These are phyloP conservation scores for Lipomyces lipofer DNA, from an alignment of 805 yeast genomes.

Conservation along the genomic window DNA sequence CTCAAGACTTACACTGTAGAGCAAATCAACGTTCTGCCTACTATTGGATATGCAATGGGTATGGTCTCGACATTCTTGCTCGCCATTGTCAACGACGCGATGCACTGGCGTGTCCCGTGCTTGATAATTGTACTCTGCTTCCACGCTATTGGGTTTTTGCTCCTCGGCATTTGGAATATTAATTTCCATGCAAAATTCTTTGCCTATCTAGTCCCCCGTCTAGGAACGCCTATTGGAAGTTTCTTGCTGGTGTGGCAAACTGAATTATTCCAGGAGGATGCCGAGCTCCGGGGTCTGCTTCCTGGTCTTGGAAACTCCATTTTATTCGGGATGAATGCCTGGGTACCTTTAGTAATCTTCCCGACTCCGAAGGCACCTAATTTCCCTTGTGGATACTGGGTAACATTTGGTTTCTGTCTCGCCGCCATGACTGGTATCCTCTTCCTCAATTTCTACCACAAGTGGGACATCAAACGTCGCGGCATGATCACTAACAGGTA, in stretches of 20 bases:
- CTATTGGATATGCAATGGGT: conserved; percentile 39
- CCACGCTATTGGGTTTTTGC: conserved; percentile 50
- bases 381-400: conserved; percentile 32
- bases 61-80: conserved; percentile 35
- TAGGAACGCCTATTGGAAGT: conserved; percentile 62
- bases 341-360: conserved; percentile 47
- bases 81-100: conserved; percentile 37
- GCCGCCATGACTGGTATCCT: conserved; percentile 9
- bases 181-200: conserved; percentile 58
- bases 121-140: conserved; percentile 47
- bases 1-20: conserved; percentile 27
- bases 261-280: conserved; percentile 55
- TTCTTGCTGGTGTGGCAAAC: conserved; percentile 59
- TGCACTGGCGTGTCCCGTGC: conserved; percentile 47
- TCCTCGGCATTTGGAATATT: conserved; percentile 57
- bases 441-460: not conserved
- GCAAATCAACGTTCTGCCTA: conserved; percentile 38
- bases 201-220: conserved; percentile 56
- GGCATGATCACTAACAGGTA: conserved; percentile 3
- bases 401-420: conserved; percentile 13
- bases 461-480: conserved; percentile 1
- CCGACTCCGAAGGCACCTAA: conserved; percentile 36
- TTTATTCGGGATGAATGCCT: conserved; percentile 40
- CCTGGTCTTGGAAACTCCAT: conserved; percentile 38
- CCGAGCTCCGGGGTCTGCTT: conserved; percentile 39